phyloP scores from a whole-genome alignment of 306 rosid species.

The Potentilla sterilis region DNA sequence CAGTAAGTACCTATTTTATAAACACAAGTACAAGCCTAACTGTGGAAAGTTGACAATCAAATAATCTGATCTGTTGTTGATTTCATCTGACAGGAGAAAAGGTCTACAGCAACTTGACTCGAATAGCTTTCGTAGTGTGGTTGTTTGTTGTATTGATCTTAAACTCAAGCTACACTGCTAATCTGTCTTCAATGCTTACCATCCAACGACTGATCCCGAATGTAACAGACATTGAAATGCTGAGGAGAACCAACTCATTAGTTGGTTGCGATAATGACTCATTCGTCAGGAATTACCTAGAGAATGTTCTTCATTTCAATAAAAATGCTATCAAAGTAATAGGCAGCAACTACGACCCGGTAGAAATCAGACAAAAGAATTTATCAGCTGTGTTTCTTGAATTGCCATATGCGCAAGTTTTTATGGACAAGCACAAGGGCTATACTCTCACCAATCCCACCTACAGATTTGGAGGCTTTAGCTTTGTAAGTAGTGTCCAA shows the following conservation, averaged over 20 bases:
- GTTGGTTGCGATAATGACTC: slow-evolving; percentile 52
- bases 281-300: slow-evolving; percentile 45
- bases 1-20: slow-evolving; percentile 36
- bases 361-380: slow-evolving; percentile 17
- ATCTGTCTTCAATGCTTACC: slow-evolving; percentile 59
- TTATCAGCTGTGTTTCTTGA: slow-evolving; percentile 73
- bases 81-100: slow-evolving; percentile 41
- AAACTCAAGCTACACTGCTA: slow-evolving; percentile 75
- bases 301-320: slow-evolving; percentile 32
- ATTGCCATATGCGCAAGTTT: slow-evolving; percentile 57
- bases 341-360: slow-evolving; percentile 15
- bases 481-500: slow-evolving; percentile 54
- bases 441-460: slow-evolving; percentile 35
- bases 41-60: neutral
- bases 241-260: slow-evolving; percentile 36
- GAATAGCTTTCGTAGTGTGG: slow-evolving; percentile 46
- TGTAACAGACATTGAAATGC: slow-evolving; percentile 40
- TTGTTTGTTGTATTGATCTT: slow-evolving; percentile 51
- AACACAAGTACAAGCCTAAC: neutral
- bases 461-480: slow-evolving; percentile 64
- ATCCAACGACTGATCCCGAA: slow-evolving; percentile 27
- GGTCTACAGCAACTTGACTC: slow-evolving; percentile 42
- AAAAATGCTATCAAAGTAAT: slow-evolving; percentile 25
- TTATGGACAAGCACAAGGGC: slow-evolving; percentile 30
- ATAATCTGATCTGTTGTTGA: neutral